phyloP scores from a whole-genome alignment of 139 green algal genomes.

The Tetradesmus obliquus region DNA sequence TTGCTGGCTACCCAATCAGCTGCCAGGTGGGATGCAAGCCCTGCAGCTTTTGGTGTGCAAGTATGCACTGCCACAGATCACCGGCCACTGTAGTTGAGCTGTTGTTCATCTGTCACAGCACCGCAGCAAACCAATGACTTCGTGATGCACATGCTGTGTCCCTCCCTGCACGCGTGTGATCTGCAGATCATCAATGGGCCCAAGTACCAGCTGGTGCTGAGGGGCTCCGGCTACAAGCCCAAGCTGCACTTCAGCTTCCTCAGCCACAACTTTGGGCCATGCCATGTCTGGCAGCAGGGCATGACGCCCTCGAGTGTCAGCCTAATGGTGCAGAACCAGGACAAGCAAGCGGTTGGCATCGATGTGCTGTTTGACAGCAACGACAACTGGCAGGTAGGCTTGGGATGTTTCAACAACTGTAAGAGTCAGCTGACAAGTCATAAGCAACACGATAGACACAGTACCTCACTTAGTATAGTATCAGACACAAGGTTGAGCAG shows the following conservation, averaged over 20 bases:
- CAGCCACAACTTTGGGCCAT: conserved; percentile 78
- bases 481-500: too few species aligned
- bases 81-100: neutral
- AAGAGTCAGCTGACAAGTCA: neutral
- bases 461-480: neutral
- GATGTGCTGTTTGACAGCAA: conserved; percentile 67
- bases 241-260: conserved; percentile 76
- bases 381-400: conserved; percentile 53
- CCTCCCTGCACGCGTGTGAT: neutral
- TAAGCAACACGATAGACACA: neutral
- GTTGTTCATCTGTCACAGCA: neutral
- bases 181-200: conserved; percentile 66
- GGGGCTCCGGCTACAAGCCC: conserved; percentile 76
- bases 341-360: conserved; percentile 71
- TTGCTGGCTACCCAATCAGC: conserved; percentile 53
- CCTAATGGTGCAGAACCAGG: conserved; percentile 74
- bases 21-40: conserved; percentile 62
- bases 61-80: neutral
- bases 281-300: conserved; percentile 68
- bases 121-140: neutral
- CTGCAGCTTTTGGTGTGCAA: neutral
- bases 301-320: conserved; percentile 55
- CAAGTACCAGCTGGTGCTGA: conserved; percentile 72
- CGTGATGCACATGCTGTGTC: neutral
- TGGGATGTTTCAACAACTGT: neutral